Conservation (phyloP, 1,139 yeast genomes). For the Geotrichum aggregatum region DNA sequence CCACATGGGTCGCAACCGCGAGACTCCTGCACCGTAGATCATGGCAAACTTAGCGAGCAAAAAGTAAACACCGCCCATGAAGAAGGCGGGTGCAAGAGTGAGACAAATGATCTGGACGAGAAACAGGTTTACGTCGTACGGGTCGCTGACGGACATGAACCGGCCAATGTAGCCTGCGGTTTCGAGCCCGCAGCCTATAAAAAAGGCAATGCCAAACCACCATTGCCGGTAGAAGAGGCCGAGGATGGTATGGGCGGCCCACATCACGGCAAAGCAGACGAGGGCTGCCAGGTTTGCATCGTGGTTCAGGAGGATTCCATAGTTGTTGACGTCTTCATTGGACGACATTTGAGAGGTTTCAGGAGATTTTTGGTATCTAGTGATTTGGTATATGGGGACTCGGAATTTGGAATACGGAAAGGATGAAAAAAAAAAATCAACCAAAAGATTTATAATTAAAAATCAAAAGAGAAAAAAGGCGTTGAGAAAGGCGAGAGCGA, state of each 20-base stretch:
- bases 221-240: slow-evolving; percentile 55
- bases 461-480: no score
- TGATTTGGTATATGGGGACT: no score
- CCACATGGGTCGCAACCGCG: slow-evolving; percentile 66
- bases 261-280: slow-evolving; percentile 46
- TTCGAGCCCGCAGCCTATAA: slow-evolving; percentile 61
- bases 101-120: slow-evolving; percentile 65
- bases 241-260: slow-evolving; percentile 41
- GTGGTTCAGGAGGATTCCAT: slow-evolving; percentile 44
- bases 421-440: no score
- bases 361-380: no score
- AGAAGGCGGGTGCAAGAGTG: slow-evolving; percentile 82
- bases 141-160: slow-evolving; percentile 45
- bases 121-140: slow-evolving; percentile 44
- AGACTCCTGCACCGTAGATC: slow-evolving; percentile 60
- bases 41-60: slow-evolving; percentile 69
- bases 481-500: no score
- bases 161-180: slow-evolving; percentile 70
- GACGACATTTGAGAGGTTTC: not conserved
- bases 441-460: no score
- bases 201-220: slow-evolving; percentile 68
- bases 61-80: slow-evolving; percentile 84
- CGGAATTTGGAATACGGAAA: no score
- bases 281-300: slow-evolving; percentile 52
- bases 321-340: slow-evolving; percentile 30